Evolutionary conservation across 768 basidiomycete species (phyloP).

Genomic region (Boletellus sp.): DNA sequence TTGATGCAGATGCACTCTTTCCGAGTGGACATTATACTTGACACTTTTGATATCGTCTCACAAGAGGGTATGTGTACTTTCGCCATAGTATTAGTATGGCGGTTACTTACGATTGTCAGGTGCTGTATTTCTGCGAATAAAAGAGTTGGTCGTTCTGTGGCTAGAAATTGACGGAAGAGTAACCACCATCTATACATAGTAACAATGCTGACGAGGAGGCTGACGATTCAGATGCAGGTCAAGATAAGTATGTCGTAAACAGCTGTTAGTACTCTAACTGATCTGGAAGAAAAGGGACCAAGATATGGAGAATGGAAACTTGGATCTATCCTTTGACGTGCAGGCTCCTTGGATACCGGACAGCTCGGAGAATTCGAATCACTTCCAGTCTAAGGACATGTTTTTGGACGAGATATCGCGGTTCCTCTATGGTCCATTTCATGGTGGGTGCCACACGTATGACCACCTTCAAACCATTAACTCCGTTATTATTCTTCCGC

Average conservation of each 20-base stretch:
- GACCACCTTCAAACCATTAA: too few species aligned
- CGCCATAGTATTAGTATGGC: not conserved
- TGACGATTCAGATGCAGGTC: not conserved
- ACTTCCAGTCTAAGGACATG: not conserved
- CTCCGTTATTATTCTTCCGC: too few species aligned
- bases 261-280: too few species aligned
- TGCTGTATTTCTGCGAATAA: not conserved
- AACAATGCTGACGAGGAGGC: not conserved
- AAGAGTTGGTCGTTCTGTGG: not conserved
- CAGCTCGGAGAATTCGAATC: too few species aligned
- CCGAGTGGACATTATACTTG: not conserved
- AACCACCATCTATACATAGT: not conserved
- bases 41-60: slow-evolving; percentile 1
- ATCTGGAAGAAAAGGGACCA: too few species aligned
- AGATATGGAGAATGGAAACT: not conserved
- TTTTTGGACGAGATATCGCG: too few species aligned
- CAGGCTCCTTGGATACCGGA: too few species aligned
- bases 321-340: not conserved
- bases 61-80: not conserved
- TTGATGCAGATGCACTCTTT: not conserved
- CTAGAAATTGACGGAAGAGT: not conserved
- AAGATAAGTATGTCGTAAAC: not conserved
- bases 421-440: too few species aligned
- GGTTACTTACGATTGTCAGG: not conserved
- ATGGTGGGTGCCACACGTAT: not conserved